Evolutionary conservation across 1,284 basidiomycete species (phyloP).

Genomic region (Earliella scabrosa): DNA sequence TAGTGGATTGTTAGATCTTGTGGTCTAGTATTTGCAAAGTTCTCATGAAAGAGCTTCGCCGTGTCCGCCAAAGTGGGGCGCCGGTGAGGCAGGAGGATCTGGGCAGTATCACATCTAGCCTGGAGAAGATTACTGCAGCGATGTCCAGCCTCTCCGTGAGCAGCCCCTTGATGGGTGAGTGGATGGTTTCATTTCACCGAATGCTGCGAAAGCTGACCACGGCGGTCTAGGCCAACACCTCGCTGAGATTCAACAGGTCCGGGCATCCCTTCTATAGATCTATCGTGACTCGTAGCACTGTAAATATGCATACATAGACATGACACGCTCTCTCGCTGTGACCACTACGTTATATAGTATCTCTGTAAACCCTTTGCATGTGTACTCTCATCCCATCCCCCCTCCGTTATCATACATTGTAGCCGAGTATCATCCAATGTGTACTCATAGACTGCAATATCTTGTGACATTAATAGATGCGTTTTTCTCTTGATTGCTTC

Average conservation of each 20-base stretch:
- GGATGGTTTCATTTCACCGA: neutral
- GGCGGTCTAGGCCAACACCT: conserved; percentile 9
- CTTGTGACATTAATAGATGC: neutral
- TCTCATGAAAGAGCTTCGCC: conserved; percentile 11
- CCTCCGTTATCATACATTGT: neutral
- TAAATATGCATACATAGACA: no score
- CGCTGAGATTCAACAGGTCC: conserved; percentile 11
- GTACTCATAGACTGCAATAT: neutral
- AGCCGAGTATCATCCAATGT: neutral
- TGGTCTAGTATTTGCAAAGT: conserved; percentile 19
- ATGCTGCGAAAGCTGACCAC: neutral
- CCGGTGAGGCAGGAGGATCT: conserved; percentile 14
- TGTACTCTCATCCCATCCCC: neutral
- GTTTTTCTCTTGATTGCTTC: no score
- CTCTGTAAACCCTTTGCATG: neutral
- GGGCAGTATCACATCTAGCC: conserved; percentile 1
- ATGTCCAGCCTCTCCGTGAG: conserved; percentile 10
- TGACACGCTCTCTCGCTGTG: no score
- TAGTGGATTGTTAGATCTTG: conserved; percentile 10
- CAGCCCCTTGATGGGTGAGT: conserved; percentile 21
- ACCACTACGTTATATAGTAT: neutral
- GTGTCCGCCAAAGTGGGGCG: neutral
- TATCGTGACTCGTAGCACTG: no score
- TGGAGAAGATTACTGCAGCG: conserved; percentile 17
- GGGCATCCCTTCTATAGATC: neutral